phyloP scores from a whole-genome alignment of 1,139 yeast genomes.

The Saccharomycopsis crataegensis region DNA sequence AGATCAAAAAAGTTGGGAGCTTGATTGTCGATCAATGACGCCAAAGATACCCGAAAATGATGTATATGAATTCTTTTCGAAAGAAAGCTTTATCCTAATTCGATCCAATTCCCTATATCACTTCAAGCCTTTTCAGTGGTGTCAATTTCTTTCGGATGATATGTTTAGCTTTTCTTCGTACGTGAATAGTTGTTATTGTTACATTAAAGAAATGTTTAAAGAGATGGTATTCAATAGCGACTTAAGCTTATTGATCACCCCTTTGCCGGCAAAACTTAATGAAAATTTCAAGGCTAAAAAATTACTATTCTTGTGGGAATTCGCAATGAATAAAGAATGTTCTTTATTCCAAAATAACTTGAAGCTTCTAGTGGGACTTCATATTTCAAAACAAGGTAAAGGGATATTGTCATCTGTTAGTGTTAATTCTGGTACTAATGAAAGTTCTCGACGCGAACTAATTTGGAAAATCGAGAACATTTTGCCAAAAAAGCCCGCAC shows the following conservation, averaged over 20 bases:
- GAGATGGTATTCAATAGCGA: neutral
- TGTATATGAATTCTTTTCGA: neutral
- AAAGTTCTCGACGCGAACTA: neutral
- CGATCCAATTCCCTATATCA: constrained; percentile 1
- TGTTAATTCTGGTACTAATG: neutral
- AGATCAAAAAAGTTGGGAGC: neutral
- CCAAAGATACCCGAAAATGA: neutral
- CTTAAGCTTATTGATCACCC: constrained; percentile 2
- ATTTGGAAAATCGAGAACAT: constrained; percentile 4
- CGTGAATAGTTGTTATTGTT: constrained; percentile 2
- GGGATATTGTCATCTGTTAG: neutral
- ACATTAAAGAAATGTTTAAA: constrained; percentile 8
- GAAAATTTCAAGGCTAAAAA: constrained; percentile 8
- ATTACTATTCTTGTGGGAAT: neutral
- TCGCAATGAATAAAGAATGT: constrained; percentile 1
- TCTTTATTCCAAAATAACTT: neutral
- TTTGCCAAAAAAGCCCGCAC: constrained; percentile 5
- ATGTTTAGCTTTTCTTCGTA: neutral
- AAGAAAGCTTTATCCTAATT: neutral
- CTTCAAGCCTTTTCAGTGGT: constrained; percentile 9
- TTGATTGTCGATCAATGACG: neutral
- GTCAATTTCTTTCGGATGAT: constrained; percentile 1
- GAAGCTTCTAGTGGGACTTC: neutral
- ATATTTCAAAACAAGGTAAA: neutral
- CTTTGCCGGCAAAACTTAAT: constrained; percentile 8